These are phyloP conservation scores for Clavariopsis aquatica DNA, from an alignment of 495 filamentous ascomycete species.

Conservation along the genomic window DNA sequence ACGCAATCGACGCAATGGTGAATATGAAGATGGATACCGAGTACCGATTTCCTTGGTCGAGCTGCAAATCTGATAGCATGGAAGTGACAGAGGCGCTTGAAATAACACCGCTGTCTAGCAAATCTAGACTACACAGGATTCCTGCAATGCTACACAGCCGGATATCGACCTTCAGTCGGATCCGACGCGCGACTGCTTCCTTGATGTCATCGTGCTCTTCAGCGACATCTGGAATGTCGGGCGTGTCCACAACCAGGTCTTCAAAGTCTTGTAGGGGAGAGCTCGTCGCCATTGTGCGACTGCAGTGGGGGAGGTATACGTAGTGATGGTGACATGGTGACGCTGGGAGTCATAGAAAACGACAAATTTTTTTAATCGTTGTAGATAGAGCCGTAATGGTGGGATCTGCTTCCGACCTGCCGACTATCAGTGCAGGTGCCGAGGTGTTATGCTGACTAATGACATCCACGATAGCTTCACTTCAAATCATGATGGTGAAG, in stretches of 20 bases:
- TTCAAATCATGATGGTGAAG: too few species aligned
- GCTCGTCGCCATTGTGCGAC: conserved; percentile 2
- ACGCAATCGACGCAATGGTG: conserved; percentile 71
- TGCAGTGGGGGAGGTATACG: background rate
- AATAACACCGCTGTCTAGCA: conserved; percentile 77
- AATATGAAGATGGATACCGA: conserved; percentile 78
- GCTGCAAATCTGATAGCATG: conserved; percentile 66
- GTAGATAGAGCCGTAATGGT: background rate
- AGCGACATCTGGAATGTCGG: background rate
- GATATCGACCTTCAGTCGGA: background rate
- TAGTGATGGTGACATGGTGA: background rate
- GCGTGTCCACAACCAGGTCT: background rate
- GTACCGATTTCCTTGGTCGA: conserved; percentile 63
- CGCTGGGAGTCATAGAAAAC: background rate
- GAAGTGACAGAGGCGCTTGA: conserved; percentile 73
- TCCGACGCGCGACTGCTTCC: background rate
- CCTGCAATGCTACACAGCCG: conserved; percentile 61
- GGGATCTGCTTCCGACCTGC: background rate
- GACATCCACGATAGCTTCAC: background rate
- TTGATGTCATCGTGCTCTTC: background rate
- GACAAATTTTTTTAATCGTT: background rate
- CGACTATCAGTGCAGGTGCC: background rate
- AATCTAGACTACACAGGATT: conserved; percentile 69
- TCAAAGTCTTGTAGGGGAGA: background rate
- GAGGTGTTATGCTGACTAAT: background rate